Evolutionary conservation across 352 stramenopile genomes (phyloP), one percentile per base, ranked within the genome.

Genomic region (Phytophthora boehmeriae): DNA sequence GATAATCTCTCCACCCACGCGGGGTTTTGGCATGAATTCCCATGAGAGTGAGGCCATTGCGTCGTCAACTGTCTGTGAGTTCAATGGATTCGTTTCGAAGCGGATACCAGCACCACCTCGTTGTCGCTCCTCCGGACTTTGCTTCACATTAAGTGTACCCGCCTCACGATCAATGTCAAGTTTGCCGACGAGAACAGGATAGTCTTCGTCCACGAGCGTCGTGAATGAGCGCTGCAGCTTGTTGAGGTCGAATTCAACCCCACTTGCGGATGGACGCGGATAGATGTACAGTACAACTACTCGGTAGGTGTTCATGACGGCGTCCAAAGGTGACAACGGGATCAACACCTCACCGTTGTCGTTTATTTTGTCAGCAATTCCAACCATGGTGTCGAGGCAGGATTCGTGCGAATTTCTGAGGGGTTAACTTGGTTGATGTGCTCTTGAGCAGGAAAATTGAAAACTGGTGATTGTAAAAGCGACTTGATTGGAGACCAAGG

Each of bases 201-300:
- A 89, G 55, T 86, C 74, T 4, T 80, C 48, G 23, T 78, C 38
- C 8, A 85, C 60, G 4, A 78, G 57, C 2, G 36, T 20, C 17
- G 71, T 17, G 39, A 89, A 76, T 0, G 76, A 63, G 1, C 16
- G 19, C 1, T 74, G 59, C 1, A 89, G 54, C 14, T 59, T 64
- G 4, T 71, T 49, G 46, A 83, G 67, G 41, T 83, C 63, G 54
- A 69, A 89, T 19, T 53, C 8, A 10, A 9, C 14, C 14, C 23
- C 14, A 35, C 11, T 39, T 3, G 20, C 16, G 10, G 57, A 16
- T 19, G 55, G 50, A n/a, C 59, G 65, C 8, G 76, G 63, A 32
- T 82, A 89, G 34, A 89, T 63, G 69, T 85, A 85, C 54, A 89
- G 63, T 27, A 85, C 54, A 20, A 68, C 70, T 30, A 89, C 57